Base-by-base conservation (phyloP, 179 eudicot species). In the Beta corolliflora region DNA sequence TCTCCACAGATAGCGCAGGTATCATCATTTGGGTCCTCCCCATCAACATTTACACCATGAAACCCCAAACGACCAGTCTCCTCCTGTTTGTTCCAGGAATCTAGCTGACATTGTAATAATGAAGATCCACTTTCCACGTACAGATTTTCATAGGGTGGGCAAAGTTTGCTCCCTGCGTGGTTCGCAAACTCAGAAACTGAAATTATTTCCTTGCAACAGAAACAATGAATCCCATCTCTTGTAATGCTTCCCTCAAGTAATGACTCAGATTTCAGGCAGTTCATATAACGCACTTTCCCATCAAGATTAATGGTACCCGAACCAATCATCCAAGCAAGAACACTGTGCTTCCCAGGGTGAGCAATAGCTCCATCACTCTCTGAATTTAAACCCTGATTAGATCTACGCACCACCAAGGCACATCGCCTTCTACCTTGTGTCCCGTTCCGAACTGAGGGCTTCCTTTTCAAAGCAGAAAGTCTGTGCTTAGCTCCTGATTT, bases 1-100 rank as follows among this genome's bases (percentile, higher is more conserved):
- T 96, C 99, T 79, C 94, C 99, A 66, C 99, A 96, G 61, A 89
- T 87, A 77, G 91, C 95, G 84, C 99, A 96, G 4, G 97, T 96
- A 78, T 96, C 99, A 77, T 96, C 99, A 85, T 96, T 94, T 73
- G 97, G 97, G 76, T 96, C 99, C 74, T 86, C 93, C 31, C 82
- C 93, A 68, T 89, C 87, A 77, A 92, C 87, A 52, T 84, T 86
- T n/a, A 92, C 91, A n/a, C 41, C 71, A 82, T 88, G 89, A 81
- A 91, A 91, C 72, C 87, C 89, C 55, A 81, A 72, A 36, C 81
- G 78, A 78, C 84, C 81, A n/a, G 83, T 75, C 73, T 82, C 90
- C 77, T 88, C 87, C 72, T 92, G 93, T 81, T 92, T 93, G 69
- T 76, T 86, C 97, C 97, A 96, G 0, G 93, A 87, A 56, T 96